Conservation (phyloP, 1,284 basidiomycete genomes). For the Porodaedalea pini region DNA sequence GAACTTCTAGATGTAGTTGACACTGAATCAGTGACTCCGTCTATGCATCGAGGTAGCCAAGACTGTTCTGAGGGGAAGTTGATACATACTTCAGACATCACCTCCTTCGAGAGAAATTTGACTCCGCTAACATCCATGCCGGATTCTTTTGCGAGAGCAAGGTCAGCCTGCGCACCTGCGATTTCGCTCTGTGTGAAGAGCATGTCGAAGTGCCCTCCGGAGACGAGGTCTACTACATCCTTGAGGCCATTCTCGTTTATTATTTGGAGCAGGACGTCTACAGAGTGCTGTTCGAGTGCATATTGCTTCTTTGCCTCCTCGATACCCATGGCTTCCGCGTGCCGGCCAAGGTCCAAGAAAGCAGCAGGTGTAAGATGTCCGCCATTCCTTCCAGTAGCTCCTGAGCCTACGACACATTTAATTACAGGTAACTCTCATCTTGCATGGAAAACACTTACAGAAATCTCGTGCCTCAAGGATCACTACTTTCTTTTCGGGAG, state of each 20-base stretch:
- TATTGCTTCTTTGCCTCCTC: conserved; percentile 54
- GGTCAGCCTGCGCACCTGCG: conserved; percentile 40
- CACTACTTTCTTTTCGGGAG: conserved; percentile 41
- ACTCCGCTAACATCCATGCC: conserved; percentile 48
- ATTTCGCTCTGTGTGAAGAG: conserved; percentile 48
- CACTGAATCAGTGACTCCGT: not conserved
- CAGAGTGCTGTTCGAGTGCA: conserved; percentile 57
- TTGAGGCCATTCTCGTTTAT: conserved; percentile 43
- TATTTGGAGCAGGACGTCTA: conserved; percentile 46
- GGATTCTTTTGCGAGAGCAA: conserved; percentile 49
- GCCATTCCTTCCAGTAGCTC: conserved; percentile 80
- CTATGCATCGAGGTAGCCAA: no score
- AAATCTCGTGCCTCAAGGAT: conserved; percentile 76
- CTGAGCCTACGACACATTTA: conserved; percentile 50
- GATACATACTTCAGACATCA: conserved; percentile 44
- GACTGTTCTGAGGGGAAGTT: no score
- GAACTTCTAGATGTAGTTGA: conserved; percentile 41
- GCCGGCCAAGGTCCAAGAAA: conserved; percentile 44
- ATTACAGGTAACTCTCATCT: not conserved
- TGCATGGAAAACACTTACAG: conserved; percentile 46
- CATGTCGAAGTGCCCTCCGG: conserved; percentile 53
- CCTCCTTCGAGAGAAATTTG: conserved; percentile 45
- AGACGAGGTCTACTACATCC: conserved; percentile 58
- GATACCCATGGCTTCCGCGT: conserved; percentile 40
- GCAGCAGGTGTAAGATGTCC: conserved; percentile 64